phyloP scores from a whole-genome alignment of 2,329 filamentous ascomycete genomes.

The Trichoderma guizhouense region DNA sequence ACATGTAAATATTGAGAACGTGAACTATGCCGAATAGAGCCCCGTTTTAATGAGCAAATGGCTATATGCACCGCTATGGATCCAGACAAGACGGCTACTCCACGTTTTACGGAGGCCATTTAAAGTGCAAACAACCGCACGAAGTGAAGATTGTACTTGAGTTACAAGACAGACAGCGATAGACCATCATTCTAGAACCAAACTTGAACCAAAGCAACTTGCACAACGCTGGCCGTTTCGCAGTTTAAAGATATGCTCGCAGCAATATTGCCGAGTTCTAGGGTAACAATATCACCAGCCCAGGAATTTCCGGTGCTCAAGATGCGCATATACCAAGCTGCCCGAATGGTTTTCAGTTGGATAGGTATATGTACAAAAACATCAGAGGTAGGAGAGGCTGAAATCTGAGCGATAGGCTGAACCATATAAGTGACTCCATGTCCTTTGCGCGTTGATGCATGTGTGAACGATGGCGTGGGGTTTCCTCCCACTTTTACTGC shows the following conservation, averaged over 20 bases:
- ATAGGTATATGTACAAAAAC: background rate
- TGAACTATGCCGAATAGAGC: background rate
- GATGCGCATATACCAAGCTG: background rate
- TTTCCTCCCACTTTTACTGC: background rate
- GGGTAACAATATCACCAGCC: background rate
- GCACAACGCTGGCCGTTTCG: background rate
- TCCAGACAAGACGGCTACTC: background rate
- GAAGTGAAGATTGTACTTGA: too few relatives aligned
- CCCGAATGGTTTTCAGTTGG: fast-evolving
- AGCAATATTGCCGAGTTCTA: background rate
- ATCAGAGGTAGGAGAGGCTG: background rate
- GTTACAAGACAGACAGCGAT: background rate
- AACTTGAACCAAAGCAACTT: background rate
- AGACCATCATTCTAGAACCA: background rate
- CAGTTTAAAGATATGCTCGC: background rate
- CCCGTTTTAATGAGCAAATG: background rate
- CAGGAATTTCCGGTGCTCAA: background rate
- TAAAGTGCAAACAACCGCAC: background rate
- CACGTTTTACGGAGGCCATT: too few relatives aligned
- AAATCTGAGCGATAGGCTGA: background rate
- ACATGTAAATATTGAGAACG: background rate
- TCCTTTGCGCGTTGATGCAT: background rate
- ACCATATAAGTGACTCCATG: background rate
- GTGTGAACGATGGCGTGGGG: background rate
- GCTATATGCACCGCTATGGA: background rate